phyloP scores from a whole-genome alignment of 1,284 basidiomycete genomes.

The Phellinidium pouzarii region DNA sequence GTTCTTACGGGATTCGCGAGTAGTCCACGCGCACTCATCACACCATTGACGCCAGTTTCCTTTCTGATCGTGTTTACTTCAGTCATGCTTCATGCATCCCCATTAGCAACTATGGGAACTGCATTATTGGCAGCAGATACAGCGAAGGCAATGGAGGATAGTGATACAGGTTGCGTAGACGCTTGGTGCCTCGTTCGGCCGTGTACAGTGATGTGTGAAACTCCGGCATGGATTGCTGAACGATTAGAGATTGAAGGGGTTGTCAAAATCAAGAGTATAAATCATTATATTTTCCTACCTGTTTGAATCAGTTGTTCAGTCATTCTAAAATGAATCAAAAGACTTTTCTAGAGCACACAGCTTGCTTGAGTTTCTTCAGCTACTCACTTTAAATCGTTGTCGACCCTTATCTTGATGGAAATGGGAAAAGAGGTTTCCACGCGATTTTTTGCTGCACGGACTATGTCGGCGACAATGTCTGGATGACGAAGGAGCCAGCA shows the following conservation, averaged over 20 bases:
- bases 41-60: constrained; percentile 40
- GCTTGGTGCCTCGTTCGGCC: constrained; percentile 49
- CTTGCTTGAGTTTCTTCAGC: neutral
- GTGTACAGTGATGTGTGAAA: constrained; percentile 45
- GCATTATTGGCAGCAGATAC: constrained; percentile 38
- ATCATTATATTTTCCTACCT: constrained; percentile 18
- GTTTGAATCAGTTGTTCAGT: constrained; percentile 44
- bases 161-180: constrained; percentile 42
- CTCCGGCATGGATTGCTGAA: constrained; percentile 34
- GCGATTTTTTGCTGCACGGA: constrained; percentile 41
- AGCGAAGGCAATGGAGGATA: constrained; percentile 44
- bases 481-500: constrained; percentile 50
- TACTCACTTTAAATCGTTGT: constrained; percentile 37
- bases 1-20: constrained; percentile 45
- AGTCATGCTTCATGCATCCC: constrained; percentile 43
- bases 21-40: constrained; percentile 53
- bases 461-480: constrained; percentile 47
- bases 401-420: constrained; percentile 52
- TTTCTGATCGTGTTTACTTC: constrained; percentile 39
- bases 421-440: constrained; percentile 43
- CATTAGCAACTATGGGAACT: constrained; percentile 49
- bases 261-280: neutral
- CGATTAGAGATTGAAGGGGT: neutral
- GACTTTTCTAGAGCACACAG: neutral
- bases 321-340: constrained; percentile 25